phyloP scores from a whole-genome alignment of 768 basidiomycete genomes.

The Lentinula sp. region DNA sequence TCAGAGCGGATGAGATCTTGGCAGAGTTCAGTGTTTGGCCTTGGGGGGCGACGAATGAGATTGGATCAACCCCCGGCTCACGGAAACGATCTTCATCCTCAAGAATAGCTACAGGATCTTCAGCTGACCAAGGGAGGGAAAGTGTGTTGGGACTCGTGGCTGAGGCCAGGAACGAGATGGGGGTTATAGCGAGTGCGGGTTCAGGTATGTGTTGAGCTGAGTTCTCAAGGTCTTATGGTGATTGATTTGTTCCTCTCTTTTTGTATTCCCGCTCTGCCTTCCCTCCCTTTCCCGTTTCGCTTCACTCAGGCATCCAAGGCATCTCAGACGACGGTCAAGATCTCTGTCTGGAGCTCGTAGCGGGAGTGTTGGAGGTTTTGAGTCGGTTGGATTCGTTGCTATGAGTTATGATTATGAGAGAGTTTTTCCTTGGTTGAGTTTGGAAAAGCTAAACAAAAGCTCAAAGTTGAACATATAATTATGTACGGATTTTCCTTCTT shows the following conservation, averaged over 20 bases:
- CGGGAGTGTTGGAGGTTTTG: constrained; percentile 89
- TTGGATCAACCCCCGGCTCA: constrained; percentile 18
- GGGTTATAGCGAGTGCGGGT: constrained; percentile 9
- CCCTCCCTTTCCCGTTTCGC: neutral
- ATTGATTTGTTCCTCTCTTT: neutral
- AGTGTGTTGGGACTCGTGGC: constrained; percentile 67
- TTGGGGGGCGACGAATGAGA: constrained; percentile 42
- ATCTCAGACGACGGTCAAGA: constrained; percentile 47
- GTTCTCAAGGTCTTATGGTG: neutral
- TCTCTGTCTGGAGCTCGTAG: constrained; percentile 82
- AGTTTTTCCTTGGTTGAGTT: no score
- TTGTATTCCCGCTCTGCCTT: neutral
- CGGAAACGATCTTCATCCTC: constrained; percentile 27
- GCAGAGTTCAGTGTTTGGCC: constrained; percentile 92
- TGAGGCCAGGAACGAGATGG: constrained; percentile 70
- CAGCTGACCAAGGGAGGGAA: constrained; percentile 45
- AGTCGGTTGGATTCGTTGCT: constrained; percentile 87
- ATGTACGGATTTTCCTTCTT: no score
- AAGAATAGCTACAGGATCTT: constrained; percentile 52
- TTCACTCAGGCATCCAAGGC: neutral
- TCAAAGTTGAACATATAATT: no score
- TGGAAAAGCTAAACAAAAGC: no score
- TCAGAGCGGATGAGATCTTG: constrained; percentile 89
- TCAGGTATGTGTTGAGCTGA: neutral
- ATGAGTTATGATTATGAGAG: constrained; percentile 34